Evolutionary conservation across 2,329 filamentous ascomycete genomes (phyloP), one percentile per base, ranked within the genome.

Genomic region (Purpureocillium lavendulum): DNA sequence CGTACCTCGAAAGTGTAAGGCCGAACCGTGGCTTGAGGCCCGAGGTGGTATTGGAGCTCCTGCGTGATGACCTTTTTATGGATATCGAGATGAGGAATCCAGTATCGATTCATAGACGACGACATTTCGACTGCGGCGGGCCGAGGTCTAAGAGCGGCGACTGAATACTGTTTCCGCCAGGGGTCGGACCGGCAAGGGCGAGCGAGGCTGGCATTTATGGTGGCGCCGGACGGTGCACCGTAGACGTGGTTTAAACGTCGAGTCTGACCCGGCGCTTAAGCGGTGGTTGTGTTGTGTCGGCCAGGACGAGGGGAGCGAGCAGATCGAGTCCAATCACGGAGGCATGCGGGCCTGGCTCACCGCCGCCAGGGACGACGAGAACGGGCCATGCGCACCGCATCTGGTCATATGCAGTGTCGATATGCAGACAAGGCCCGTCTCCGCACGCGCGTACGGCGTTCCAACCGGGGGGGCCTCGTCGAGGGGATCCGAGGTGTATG

Each of bases 31-130:
- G 74, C 69, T 48, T 76, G 67, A 2, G 73, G 73, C 5, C 75
- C 75, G 30, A 79, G 66, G 50, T 75, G 74, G 42, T 66, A 75
- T 46, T 75, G 74, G 40, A 80, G 66, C 45, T 77, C 70, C 45
- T 73, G 65, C 17, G 67, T 75, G 49, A 79, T 77, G 46, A 78
- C 68, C 47, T 71, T 77, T 49, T 74, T 77, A 58, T 76, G 71
- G 52, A 79, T 79, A 41, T 77, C 73, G 44, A 69, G 57, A 43
- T 74, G 68, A 12, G 73, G 72, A 43, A 79, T 77, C 74, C 74
- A 80, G 57, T 77, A 80, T 51, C 65, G 68, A 57, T 78, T 78
- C 62, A 75, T 67, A 38, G 51, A 37, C 5, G 49, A 54, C 32
- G 55, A 52, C 54, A 57, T 53, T 38, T 26, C 33, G 32, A 30